Conservation (phyloP, 2,329 filamentous ascomycete genomes). For the Penicillium sumatraense region DNA sequence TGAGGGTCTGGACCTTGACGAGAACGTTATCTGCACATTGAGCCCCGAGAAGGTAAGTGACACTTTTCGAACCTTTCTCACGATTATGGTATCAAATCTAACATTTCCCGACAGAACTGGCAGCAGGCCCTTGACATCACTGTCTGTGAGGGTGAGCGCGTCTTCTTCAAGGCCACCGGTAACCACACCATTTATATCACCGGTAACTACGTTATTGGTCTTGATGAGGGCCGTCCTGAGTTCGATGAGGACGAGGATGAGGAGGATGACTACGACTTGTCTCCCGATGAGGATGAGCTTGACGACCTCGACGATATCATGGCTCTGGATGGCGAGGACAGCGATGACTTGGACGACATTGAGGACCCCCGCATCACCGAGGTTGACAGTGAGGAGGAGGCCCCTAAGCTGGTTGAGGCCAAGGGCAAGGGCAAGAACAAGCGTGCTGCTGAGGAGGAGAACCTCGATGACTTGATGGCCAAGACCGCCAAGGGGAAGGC, state of each 20-base stretch:
- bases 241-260: slow-evolving; percentile 62
- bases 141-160: slow-evolving; percentile 82
- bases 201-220: slow-evolving; percentile 87
- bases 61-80: neutral
- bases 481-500: slow-evolving; percentile 65
- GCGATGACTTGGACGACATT: slow-evolving; percentile 77
- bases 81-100: slow-evolving; percentile 1
- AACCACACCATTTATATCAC: slow-evolving; percentile 91
- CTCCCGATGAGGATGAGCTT: slow-evolving; percentile 78
- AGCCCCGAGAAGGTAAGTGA: slow-evolving; percentile 82
- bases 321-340: slow-evolving; percentile 62
- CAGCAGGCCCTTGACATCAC: slow-evolving; percentile 96
- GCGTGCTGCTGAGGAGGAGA: slow-evolving; percentile 77
- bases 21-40: slow-evolving; percentile 93
- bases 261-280: slow-evolving; percentile 78
- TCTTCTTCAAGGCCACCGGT: slow-evolving; percentile 90
- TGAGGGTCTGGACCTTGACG: slow-evolving; percentile 72
- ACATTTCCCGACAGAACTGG: slow-evolving; percentile 70
- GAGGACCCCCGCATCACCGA: slow-evolving; percentile 82
- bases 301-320: slow-evolving; percentile 60
- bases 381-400: slow-evolving; percentile 74
- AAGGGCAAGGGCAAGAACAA: slow-evolving; percentile 81
- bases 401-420: slow-evolving; percentile 54
- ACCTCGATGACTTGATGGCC: slow-evolving; percentile 81
- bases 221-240: slow-evolving; percentile 55